These are phyloP conservation scores for Raddia guianensis DNA, from an alignment of 176 grass and related monocot species.

Conservation along the genomic window DNA sequence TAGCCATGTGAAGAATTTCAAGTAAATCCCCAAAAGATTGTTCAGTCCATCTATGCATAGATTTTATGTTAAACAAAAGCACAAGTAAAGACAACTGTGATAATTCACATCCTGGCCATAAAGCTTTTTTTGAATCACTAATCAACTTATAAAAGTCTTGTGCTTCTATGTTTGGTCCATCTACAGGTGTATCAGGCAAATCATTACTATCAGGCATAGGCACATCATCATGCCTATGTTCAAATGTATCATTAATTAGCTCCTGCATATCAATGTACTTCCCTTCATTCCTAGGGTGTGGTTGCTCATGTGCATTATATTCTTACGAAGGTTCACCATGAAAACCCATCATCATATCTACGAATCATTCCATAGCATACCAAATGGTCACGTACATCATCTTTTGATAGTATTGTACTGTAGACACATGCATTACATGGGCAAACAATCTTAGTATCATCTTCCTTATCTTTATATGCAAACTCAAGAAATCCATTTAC, in stretches of 20 bases:
- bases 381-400: not conserved
- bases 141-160: too few relatives aligned
- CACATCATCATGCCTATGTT: not conserved
- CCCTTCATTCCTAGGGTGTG: not conserved
- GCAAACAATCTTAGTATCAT: not conserved
- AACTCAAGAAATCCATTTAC: constrained; percentile 15
- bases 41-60: too few relatives aligned
- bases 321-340: not conserved
- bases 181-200: not conserved
- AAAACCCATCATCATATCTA: not conserved
- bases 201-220: not conserved
- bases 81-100: too few relatives aligned
- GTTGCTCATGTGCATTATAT: not conserved
- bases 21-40: too few relatives aligned
- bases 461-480: not conserved
- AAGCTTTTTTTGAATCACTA: too few relatives aligned
- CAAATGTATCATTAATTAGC: not conserved
- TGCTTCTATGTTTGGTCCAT: too few relatives aligned
- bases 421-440: constrained; percentile 4
- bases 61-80: too few relatives aligned
- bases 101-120: too few relatives aligned
- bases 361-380: not conserved
- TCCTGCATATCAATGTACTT: not conserved
- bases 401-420: not conserved
- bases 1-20: too few relatives aligned